Evolutionary conservation across 2,329 filamentous ascomycete genomes (phyloP), one percentile per base, ranked within the genome.

Genomic region (Claviceps lovelessii): DNA sequence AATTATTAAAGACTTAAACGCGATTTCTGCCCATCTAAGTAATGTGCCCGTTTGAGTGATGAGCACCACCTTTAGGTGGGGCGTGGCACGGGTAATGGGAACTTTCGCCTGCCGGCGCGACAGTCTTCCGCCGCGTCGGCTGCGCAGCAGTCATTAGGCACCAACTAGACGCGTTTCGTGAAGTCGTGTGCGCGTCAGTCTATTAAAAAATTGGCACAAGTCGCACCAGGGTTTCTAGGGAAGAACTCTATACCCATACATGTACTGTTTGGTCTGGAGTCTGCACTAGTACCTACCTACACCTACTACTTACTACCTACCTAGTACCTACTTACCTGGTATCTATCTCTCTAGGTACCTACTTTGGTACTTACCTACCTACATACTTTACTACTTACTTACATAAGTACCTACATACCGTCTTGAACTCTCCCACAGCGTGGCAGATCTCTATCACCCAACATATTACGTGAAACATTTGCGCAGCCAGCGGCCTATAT

Each of bases 171-270:
- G 37, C 37, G 37, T 56, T 49, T 52, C 49, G 49, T 56, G 54
- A 49, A 53, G 47, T 33, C 55, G 57, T 53, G 57, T 51, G 53
- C 57, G 57, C 57, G 57, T 58, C 50, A 15, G 41, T 51, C 35
- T 31, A 52, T 53, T 53, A 15, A 45, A 29, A 41, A 44, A 45
- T 15, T 15, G 39, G 49, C 33, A 41, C 19, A 13, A 31, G 37
- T n/a, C 3, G 35, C 13, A 31, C 23, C 23, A 5, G 13, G 13
- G 13, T 17, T 41, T 17, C 15, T 41, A 17, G 37, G 8, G 37
- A 15, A 41, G 13, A 17, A 29, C 23, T 46, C 19, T 23, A 42
- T 42, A 42, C 17, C 19, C 19, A 28, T 45, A 23, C 42, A 41
- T 41, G 13, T 41, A 17, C 13, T n/a, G 10, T 11, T n/a, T n/a